phyloP scores from a whole-genome alignment of 129 eudicot species.

The Glebionis coronaria region DNA sequence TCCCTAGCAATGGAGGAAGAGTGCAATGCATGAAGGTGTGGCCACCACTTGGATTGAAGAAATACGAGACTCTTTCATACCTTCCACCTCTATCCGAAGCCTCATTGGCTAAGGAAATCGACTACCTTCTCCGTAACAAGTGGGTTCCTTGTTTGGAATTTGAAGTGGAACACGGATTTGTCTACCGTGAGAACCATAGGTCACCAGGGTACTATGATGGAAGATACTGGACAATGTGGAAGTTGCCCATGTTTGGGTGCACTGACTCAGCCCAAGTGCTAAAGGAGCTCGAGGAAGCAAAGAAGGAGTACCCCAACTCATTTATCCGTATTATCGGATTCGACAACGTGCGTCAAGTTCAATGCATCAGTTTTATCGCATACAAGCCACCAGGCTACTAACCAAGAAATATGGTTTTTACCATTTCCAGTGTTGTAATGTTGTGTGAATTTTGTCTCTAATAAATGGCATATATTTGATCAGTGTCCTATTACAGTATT shows the following conservation, averaged over 20 bases:
- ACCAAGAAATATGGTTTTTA: not conserved
- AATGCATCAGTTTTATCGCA: constrained; percentile 69
- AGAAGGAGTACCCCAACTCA: too few species aligned
- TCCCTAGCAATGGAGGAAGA: too few species aligned
- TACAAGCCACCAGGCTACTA: constrained; percentile 42
- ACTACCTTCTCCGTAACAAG: constrained; percentile 55
- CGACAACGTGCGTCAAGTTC: constrained; percentile 72
- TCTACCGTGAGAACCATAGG: constrained; percentile 50
- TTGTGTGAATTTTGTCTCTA: constrained; percentile 1
- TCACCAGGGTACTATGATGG: constrained; percentile 71
- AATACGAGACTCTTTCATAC: too few species aligned
- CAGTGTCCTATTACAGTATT: not conserved
- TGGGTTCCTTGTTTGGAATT: too few species aligned
- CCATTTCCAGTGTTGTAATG: constrained; percentile 13
- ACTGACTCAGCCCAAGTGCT: too few species aligned
- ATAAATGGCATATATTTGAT: constrained; percentile 9
- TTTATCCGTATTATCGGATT: constrained; percentile 73
- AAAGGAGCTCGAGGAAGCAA: too few species aligned
- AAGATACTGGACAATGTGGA: too few species aligned
- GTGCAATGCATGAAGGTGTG: too few species aligned
- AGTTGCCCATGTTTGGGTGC: too few species aligned
- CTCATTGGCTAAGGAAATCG: constrained; percentile 37
- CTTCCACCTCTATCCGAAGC: constrained; percentile 23
- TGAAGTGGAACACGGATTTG: constrained; percentile 37
- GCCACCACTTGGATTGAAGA: too few species aligned